These are phyloP conservation scores for Pleurotus tuber-regium DNA, from an alignment of 768 basidiomycete species.

Conservation along the genomic window DNA sequence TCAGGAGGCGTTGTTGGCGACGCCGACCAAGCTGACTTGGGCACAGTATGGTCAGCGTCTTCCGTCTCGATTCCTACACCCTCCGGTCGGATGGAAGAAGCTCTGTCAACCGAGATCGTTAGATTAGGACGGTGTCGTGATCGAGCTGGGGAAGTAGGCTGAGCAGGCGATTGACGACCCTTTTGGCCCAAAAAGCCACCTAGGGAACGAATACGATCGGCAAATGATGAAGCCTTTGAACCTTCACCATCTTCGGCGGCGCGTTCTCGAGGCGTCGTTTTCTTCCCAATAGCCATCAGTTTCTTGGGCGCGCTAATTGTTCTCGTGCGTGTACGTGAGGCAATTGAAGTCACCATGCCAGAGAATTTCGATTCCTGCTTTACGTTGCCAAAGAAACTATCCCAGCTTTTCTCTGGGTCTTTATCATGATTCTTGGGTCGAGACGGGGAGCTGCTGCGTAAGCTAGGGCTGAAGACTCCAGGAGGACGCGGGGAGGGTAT, in stretches of 20 bases:
- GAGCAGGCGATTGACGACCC: slow-evolving; percentile 18
- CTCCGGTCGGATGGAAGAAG: slow-evolving; percentile 23
- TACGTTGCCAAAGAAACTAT: slow-evolving; percentile 37
- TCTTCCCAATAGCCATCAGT: slow-evolving; percentile 44
- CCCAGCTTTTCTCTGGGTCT: slow-evolving; percentile 39
- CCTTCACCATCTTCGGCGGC: slow-evolving; percentile 26
- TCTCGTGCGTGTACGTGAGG: slow-evolving; percentile 20
- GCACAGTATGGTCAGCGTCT: slow-evolving; percentile 20
- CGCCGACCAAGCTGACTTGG: slow-evolving; percentile 22
- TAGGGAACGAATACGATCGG: slow-evolving; percentile 21
- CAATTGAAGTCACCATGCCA: slow-evolving; percentile 16
- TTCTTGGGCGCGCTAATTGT: slow-evolving; percentile 33
- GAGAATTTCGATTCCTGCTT: slow-evolving; percentile 6
- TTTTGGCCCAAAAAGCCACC: slow-evolving; percentile 22
- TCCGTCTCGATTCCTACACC: slow-evolving; percentile 22
- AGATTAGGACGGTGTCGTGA: slow-evolving; percentile 29
- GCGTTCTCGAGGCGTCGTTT: slow-evolving; percentile 33
- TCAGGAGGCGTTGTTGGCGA: slow-evolving; percentile 18
- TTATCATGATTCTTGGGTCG: slow-evolving; percentile 17
- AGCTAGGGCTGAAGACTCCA: slow-evolving; percentile 19
- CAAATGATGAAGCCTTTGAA: slow-evolving; percentile 1
- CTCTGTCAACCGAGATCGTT: slow-evolving; percentile 41
- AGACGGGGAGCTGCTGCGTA: slow-evolving; percentile 17
- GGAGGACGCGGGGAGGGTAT: slow-evolving; percentile 36
- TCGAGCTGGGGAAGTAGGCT: slow-evolving; percentile 11